Base-by-base conservation (phyloP, 164 flowering plant genomes). In the Warburgia ugandensis region DNA sequence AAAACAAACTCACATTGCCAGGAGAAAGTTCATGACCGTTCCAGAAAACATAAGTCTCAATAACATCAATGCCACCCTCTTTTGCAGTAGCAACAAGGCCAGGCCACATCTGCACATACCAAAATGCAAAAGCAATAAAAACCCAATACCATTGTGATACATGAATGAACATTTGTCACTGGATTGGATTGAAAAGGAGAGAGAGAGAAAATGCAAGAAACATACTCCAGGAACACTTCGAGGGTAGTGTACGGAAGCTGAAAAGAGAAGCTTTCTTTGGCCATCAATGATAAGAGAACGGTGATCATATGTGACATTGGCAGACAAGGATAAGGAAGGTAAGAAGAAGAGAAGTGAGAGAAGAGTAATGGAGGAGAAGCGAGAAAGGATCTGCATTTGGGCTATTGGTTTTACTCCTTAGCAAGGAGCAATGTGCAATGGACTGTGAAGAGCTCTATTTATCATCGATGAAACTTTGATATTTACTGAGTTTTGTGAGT, bases 11-110 rank as follows among this genome's bases (percentile, higher is more conserved):
- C 50, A 90, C 99, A 52, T 86, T 68, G 61, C 77, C 75, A 0
- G 86, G 94, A 47, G 95, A 78, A 44, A 61, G 79, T 52, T 92
- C 95, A 68, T 92, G 99, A 12, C 94, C 95, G 55, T 92, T 92
- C 99, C 99, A 92, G 54, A 92, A 92, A 1, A 92, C 95, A 50
- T 92, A 92, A 0, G 97, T 82, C 30, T 92, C 95, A 8, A 92
- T 82, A 21, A 65, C 87, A 76, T 92, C 73, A 0, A 66, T 65
- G 10, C 99, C 99, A 45, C 99, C 97, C 62, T 82, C 85, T 50
- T 88, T 92, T 0, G 99, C 97, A 1, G 78, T 73, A 39, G 72
- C 73, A 54, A 92, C 70, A 40, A 92, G 68, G 4, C 78, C 81
- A 13, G 99, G 99, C 99, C 99, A 92, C 99, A 92, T 92, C 98